These are phyloP conservation scores for Xylaria nigripes DNA, from an alignment of 495 filamentous ascomycete genomes.

Conservation along the genomic window DNA sequence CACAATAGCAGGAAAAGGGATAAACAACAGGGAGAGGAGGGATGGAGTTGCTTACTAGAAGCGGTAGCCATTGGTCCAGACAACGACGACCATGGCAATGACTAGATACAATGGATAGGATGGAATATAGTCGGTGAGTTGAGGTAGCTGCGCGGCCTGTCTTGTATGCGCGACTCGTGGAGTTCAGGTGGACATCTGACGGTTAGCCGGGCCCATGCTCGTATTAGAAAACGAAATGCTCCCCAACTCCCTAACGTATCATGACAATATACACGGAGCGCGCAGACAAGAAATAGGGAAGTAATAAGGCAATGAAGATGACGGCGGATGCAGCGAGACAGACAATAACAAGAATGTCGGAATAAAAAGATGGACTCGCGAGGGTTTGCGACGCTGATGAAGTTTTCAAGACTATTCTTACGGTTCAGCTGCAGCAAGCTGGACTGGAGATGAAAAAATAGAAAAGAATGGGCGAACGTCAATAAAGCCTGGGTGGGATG, in stretches of 20 bases:
- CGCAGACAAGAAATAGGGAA: background rate
- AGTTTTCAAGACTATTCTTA: background rate
- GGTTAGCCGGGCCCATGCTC: conserved; percentile 9
- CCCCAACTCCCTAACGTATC: conserved; percentile 3
- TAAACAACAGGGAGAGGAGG: background rate
- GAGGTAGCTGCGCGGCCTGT: background rate
- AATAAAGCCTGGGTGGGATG: background rate
- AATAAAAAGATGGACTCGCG: background rate
- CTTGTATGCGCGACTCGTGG: conserved; percentile 5
- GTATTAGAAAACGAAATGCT: background rate
- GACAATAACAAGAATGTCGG: background rate
- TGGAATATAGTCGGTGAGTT: background rate
- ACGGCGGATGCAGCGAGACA: background rate
- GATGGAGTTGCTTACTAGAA: conserved; percentile 19
- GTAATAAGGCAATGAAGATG: background rate
- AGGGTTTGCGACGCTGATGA: background rate
- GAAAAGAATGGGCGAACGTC: background rate
- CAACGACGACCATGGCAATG: conserved; percentile 26
- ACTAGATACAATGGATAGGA: background rate
- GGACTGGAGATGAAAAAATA: background rate
- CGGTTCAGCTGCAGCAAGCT: conserved; percentile 1
- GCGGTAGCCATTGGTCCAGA: conserved; percentile 25
- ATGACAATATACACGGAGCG: conserved; percentile 2
- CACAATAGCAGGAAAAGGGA: background rate
- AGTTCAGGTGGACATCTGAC: conserved; percentile 6